Conservation (phyloP, 2,329 filamentous ascomycete species). For the Hypomyces rosellus region DNA sequence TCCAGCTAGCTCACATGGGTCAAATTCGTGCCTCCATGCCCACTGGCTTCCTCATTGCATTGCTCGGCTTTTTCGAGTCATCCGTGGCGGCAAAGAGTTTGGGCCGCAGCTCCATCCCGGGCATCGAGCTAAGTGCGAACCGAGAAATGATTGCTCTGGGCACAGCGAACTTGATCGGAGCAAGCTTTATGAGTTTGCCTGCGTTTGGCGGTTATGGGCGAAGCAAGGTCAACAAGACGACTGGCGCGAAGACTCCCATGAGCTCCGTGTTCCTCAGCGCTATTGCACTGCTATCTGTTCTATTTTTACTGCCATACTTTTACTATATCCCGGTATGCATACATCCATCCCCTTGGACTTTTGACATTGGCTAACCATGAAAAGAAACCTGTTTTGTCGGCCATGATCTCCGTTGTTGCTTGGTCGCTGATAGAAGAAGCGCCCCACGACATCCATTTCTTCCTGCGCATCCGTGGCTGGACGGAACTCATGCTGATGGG, state of each 20-base stretch:
- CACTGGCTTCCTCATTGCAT: slow-evolving; percentile 85
- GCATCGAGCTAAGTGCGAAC: slow-evolving; percentile 81
- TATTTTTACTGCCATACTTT: slow-evolving; percentile 83
- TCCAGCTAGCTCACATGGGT: slow-evolving; percentile 66
- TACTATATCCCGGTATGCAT: slow-evolving; percentile 84
- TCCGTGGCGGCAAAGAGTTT: slow-evolving; percentile 93
- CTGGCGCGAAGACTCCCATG: slow-evolving; percentile 89
- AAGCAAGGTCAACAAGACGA: slow-evolving; percentile 91
- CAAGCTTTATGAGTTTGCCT: slow-evolving; percentile 86
- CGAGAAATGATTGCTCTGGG: slow-evolving; percentile 89
- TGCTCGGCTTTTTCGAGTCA: slow-evolving; percentile 97
- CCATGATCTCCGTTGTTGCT: slow-evolving; percentile 93
- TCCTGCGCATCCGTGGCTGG: slow-evolving; percentile 77
- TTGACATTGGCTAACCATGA: background rate
- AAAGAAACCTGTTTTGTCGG: slow-evolving; percentile 84
- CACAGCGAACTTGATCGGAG: slow-evolving; percentile 82
- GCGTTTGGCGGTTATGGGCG: slow-evolving; percentile 94
- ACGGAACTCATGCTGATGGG: slow-evolving; percentile 81
- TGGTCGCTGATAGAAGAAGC: slow-evolving; percentile 94
- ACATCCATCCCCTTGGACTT: background rate
- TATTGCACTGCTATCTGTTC: slow-evolving; percentile 73
- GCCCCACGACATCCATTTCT: slow-evolving; percentile 87
- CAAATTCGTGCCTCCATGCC: slow-evolving; percentile 83
- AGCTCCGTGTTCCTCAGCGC: slow-evolving; percentile 80
- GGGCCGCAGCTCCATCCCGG: slow-evolving; percentile 61